Evolutionary conservation across 2,329 filamentous ascomycete genomes (phyloP).

Genomic region (Pseudopyricularia cyperi): DNA sequence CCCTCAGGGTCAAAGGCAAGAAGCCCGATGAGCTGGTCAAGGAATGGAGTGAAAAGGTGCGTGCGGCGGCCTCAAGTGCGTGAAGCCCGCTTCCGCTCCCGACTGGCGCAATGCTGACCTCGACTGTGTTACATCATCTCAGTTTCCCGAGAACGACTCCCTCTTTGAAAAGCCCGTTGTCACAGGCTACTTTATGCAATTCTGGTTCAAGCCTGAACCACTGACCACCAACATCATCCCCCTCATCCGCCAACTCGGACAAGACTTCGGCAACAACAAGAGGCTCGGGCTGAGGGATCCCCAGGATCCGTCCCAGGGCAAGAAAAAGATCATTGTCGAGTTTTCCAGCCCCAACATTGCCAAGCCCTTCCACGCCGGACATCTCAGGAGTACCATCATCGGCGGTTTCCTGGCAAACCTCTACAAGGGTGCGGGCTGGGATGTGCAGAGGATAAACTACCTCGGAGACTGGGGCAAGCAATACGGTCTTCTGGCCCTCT

Average conservation of each 20-base stretch:
- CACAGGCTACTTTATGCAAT: slow-evolving; percentile 60
- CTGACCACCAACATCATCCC: slow-evolving; percentile 56
- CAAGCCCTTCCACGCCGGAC: slow-evolving; percentile 71
- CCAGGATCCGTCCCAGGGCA: slow-evolving; percentile 42
- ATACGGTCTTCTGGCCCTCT: slow-evolving; percentile 59
- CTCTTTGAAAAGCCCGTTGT: slow-evolving; percentile 57
- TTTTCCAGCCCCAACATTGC: slow-evolving; percentile 82
- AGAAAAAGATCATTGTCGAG: slow-evolving; percentile 61
- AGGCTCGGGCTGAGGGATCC: slow-evolving; percentile 47
- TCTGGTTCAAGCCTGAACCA: slow-evolving; percentile 64
- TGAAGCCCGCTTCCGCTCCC: too few relatives aligned
- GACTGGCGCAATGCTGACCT: slow-evolving; percentile 4
- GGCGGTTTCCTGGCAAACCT: slow-evolving; percentile 65
- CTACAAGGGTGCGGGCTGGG: slow-evolving; percentile 59
- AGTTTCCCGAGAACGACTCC: slow-evolving; percentile 59
- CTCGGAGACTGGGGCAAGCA: slow-evolving; percentile 75
- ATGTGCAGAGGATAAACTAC: slow-evolving; percentile 64
- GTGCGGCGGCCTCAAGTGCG: slow-evolving; percentile 2
- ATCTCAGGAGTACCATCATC: slow-evolving; percentile 68
- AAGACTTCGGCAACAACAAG: slow-evolving; percentile 52
- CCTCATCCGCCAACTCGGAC: slow-evolving; percentile 49
- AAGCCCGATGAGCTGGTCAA: slow-evolving; percentile 49
- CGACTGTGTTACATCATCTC: neutral
- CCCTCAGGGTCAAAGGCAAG: slow-evolving; percentile 62
- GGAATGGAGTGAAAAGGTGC: slow-evolving; percentile 49